Conservation (phyloP, 148 eudicot species). For the Polygonum maritimum region DNA sequence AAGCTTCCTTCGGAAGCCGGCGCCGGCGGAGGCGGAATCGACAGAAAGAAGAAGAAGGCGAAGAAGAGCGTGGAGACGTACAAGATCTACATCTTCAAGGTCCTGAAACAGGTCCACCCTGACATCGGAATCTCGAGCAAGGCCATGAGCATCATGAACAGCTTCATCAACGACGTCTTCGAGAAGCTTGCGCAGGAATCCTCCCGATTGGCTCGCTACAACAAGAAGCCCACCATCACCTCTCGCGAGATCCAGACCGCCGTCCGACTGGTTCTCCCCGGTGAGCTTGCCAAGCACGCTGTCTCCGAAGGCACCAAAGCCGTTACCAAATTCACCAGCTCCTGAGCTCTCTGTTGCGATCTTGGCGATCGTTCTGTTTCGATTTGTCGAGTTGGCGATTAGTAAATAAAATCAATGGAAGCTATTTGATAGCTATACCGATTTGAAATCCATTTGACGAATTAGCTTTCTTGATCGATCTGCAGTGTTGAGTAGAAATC, state of each 20-base stretch:
- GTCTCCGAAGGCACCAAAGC: constrained; percentile 3
- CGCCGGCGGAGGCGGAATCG: background rate
- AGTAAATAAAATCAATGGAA: background rate
- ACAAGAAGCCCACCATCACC: constrained; percentile 3
- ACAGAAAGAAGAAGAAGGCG: constrained; percentile 2
- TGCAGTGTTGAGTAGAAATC: too few species aligned
- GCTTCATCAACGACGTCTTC: constrained; percentile 5
- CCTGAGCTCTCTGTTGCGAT: background rate
- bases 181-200: constrained; percentile 11
- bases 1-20: constrained; percentile 4
- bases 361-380: background rate
- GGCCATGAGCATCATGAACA: constrained; percentile 7
- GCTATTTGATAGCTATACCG: background rate
- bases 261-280: background rate
- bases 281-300: constrained; percentile 5
- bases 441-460: background rate
- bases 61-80: constrained; percentile 5
- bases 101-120: constrained; percentile 2
- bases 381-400: background rate
- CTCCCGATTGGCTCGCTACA: background rate
- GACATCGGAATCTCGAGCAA: constrained; percentile 6
- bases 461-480: too few species aligned
- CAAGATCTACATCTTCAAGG: constrained; percentile 8
- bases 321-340: constrained; percentile 8
- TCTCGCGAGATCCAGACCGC: constrained; percentile 3